A percentile compares a stretch with the other conserved stretches of the same genome.
phyloP scores from a whole-genome alignment of 2,329 filamentous ascomycete genomes.

The Dactylellina leptospora region DNA sequence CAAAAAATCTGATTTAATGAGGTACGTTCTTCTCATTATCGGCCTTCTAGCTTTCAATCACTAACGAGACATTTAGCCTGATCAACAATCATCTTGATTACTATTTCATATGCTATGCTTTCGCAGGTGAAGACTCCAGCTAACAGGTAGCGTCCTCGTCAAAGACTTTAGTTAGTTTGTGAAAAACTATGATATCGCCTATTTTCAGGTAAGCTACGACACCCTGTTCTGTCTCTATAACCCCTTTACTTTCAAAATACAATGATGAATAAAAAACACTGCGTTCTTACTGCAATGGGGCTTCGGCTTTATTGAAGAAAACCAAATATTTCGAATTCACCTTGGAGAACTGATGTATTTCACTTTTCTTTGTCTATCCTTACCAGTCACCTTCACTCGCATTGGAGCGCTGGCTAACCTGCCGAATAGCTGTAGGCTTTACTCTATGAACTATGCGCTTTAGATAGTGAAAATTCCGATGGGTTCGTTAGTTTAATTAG shows the following conservation, averaged over 20 bases:
- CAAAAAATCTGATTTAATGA: conserved; percentile 64
- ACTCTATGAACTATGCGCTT: too few relatives aligned
- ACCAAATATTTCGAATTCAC: conserved; percentile 59
- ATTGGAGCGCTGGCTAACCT: too few relatives aligned
- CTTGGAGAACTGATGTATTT: conserved; percentile 60
- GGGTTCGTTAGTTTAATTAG: neutral
- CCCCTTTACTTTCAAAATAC: conserved; percentile 24
- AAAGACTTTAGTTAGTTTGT: neutral
- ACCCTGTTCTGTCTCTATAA: neutral
- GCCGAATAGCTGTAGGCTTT: too few relatives aligned
- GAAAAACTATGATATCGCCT: neutral
- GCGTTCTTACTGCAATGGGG: conserved; percentile 51
- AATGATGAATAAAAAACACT: conserved; percentile 59
- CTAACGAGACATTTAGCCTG: conserved; percentile 25
- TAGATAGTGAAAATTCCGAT: too few relatives aligned
- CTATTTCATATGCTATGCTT: conserved; percentile 29
- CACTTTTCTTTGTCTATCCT: neutral
- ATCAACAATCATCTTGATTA: conserved; percentile 39
- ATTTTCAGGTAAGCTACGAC: conserved; percentile 17
- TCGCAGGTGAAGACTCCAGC: neutral
- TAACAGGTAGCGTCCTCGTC: conserved; percentile 10
- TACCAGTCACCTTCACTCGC: neutral
- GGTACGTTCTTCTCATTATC: conserved; percentile 57
- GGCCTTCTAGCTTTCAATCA: conserved; percentile 44
- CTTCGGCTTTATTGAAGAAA: conserved; percentile 58